Evolutionary conservation across 768 basidiomycete species (phyloP).

Genomic region (Lanmaoa pseudosensibilis): DNA sequence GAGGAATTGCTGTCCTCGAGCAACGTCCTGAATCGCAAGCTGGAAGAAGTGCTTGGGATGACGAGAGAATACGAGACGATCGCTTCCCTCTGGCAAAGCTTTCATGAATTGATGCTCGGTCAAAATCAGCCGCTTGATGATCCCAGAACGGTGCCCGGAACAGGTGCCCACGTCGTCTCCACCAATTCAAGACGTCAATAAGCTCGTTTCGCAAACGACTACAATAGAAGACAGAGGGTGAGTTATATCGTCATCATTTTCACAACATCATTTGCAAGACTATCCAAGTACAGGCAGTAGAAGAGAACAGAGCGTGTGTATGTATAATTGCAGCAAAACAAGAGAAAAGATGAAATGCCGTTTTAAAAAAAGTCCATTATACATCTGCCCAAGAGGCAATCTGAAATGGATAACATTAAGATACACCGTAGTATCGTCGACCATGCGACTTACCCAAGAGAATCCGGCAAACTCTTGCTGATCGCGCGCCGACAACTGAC

Average conservation of each 20-base stretch:
- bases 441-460: conserved; percentile 68
- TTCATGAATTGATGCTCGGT: conserved; percentile 72
- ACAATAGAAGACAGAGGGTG: conserved; percentile 13
- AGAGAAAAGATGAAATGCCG: conserved; percentile 29
- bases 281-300: conserved; percentile 42
- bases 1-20: conserved; percentile 83
- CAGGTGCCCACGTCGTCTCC: conserved; percentile 64
- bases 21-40: conserved; percentile 84
- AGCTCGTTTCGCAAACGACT: conserved; percentile 1
- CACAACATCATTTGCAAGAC: conserved; percentile 27
- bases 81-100: conserved; percentile 79
- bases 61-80: conserved; percentile 91
- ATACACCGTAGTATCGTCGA: background rate
- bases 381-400: conserved; percentile 61
- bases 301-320: conserved; percentile 26
- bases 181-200: conserved; percentile 29
- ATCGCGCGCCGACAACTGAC: conserved; percentile 83
- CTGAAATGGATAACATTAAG: conserved; percentile 5
- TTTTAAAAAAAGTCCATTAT: conserved; percentile 31
- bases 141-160: conserved; percentile 54
- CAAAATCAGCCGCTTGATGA: conserved; percentile 37
- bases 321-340: conserved; percentile 37
- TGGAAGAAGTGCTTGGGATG: conserved; percentile 91
- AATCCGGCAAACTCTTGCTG: conserved; percentile 97
- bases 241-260: conserved; percentile 22